Percentiles rank a stretch among this genome's conserved stretches.
These are phyloP conservation scores for Epichloe festucae DNA, from an alignment of 2,329 filamentous ascomycete species.

Conservation along the genomic window DNA sequence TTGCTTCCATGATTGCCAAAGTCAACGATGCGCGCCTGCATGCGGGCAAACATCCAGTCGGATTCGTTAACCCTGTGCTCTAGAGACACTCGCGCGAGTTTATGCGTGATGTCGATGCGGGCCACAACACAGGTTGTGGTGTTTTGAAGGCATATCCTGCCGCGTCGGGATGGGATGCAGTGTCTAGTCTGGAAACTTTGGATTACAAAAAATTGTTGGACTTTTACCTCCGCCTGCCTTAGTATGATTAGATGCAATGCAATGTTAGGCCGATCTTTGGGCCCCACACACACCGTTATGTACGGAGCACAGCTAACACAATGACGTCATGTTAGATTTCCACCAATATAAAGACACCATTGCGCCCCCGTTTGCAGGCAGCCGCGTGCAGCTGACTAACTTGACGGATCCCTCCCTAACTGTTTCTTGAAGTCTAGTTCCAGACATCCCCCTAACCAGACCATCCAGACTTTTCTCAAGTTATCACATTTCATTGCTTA, in stretches of 20 bases:
- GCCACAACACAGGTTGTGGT: constrained; percentile 5
- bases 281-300: too few relatives aligned
- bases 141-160: constrained; percentile 1
- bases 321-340: too few relatives aligned
- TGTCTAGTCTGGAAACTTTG: constrained; percentile 31
- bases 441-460: too few relatives aligned
- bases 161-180: constrained; percentile 21
- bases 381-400: too few relatives aligned
- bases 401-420: too few relatives aligned
- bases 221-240: not conserved
- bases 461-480: too few relatives aligned
- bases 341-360: too few relatives aligned
- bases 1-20: constrained; percentile 48
- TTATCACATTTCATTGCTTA: too few relatives aligned
- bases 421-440: too few relatives aligned
- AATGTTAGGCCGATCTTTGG: too few relatives aligned
- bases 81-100: constrained; percentile 25
- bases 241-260: not conserved
- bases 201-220: constrained; percentile 3
- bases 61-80: constrained; percentile 50
- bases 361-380: too few relatives aligned
- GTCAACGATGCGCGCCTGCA: constrained; percentile 49
- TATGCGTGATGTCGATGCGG: constrained; percentile 17
- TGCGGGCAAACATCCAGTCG: constrained; percentile 35
- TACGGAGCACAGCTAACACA: too few relatives aligned